Evolutionary conservation across 106 monocot genomes (phyloP).

Genomic region (Dioscorea alata): DNA sequence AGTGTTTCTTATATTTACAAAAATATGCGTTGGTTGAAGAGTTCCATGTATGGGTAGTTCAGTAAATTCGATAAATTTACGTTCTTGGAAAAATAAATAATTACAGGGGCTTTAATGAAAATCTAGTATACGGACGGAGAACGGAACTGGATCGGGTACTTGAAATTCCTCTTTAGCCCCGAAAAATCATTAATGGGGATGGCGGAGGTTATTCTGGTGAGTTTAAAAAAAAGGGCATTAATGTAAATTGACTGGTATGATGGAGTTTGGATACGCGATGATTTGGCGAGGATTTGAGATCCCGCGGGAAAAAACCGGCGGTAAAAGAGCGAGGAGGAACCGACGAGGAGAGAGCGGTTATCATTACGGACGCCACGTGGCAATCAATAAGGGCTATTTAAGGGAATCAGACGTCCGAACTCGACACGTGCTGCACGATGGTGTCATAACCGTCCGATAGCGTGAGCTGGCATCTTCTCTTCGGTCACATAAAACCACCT

Average conservation of each 20-base stretch:
- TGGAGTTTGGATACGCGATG: not conserved
- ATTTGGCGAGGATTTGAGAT: not conserved
- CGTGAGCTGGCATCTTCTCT: too few species aligned
- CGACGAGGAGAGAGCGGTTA: not conserved
- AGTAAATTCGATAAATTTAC: too few species aligned
- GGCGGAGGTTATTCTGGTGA: not conserved
- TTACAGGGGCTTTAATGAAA: too few species aligned
- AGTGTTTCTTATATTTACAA: too few species aligned
- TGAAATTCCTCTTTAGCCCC: conserved; percentile 2
- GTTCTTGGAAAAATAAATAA: not conserved
- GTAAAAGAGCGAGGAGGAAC: too few species aligned
- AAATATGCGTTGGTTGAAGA: too few species aligned
- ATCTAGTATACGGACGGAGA: too few species aligned
- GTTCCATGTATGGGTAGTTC: too few species aligned
- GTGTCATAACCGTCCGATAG: too few species aligned
- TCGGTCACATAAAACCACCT: too few species aligned
- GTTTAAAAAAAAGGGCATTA: not conserved
- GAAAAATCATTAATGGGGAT: not conserved
- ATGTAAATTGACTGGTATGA: not conserved
- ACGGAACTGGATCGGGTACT: too few species aligned
- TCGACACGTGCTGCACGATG: not conserved
- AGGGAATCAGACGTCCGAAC: not conserved
- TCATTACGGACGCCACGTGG: not conserved
- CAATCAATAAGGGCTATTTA: not conserved
- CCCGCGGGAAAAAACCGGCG: not conserved